A percentile compares a stretch with the other conserved stretches of the same genome.
Conservation (phyloP, 2,329 filamentous ascomycete genomes). For the Biscogniauxia sp. region DNA sequence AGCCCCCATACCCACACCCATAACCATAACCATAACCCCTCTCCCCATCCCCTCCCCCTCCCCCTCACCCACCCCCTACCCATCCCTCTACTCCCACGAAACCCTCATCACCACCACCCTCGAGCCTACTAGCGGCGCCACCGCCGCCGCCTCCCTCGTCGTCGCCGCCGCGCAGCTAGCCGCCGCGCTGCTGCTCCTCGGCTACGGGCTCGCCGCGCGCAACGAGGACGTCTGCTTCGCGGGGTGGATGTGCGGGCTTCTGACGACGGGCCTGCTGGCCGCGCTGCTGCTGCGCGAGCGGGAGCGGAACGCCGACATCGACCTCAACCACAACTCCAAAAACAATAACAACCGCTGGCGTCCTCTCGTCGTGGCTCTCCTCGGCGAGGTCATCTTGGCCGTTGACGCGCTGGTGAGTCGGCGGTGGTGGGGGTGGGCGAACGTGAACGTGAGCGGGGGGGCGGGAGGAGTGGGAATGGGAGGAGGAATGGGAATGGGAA, state of each 20-base stretch:
- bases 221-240: not conserved
- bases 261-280: constrained; percentile 1
- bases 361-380: not conserved
- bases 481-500: not conserved
- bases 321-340: too few species aligned
- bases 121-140: too few species aligned
- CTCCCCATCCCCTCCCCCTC: not conserved
- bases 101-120: not conserved
- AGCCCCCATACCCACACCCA: not conserved
- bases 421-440: not conserved
- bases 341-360: too few species aligned
- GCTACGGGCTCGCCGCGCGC: not conserved
- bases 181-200: not conserved
- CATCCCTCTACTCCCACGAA: not conserved
- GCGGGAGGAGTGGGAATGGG: not conserved
- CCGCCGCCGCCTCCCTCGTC: not conserved
- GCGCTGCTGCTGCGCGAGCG: not conserved
- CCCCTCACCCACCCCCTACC: not conserved
- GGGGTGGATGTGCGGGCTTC: not conserved
- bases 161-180: not conserved
- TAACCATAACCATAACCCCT: not conserved
- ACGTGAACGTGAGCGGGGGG: too few species aligned
- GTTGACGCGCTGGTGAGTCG: not conserved
- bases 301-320: not conserved
- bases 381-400: not conserved